phyloP scores from a whole-genome alignment of 768 basidiomycete genomes.

The Tricholoma terreum region DNA sequence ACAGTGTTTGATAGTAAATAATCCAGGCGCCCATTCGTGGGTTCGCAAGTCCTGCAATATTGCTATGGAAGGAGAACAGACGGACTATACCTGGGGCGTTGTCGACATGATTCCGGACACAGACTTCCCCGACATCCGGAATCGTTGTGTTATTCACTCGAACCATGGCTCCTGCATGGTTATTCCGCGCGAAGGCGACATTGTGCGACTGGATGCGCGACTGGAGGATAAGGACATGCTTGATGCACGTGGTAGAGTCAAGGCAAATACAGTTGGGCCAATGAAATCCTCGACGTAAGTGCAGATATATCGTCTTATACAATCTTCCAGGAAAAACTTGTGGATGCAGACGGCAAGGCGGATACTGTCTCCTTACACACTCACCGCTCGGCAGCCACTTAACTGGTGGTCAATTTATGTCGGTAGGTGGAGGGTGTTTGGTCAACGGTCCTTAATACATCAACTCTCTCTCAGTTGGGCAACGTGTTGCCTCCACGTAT shows the following conservation, averaged over 20 bases:
- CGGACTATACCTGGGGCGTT: conserved; percentile 82
- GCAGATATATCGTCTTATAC: not conserved
- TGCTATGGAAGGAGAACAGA: conserved; percentile 74
- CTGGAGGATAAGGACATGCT: conserved; percentile 47
- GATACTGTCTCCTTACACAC: conserved; percentile 53
- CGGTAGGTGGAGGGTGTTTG: conserved; percentile 42
- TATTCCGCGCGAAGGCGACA: conserved; percentile 69
- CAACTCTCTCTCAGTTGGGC: conserved; percentile 49
- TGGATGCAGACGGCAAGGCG: conserved; percentile 47
- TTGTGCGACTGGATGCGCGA: conserved; percentile 70
- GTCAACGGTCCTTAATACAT: not conserved
- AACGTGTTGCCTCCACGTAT: conserved; percentile 66
- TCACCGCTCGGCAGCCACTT: conserved; percentile 44
- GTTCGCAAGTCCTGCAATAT: conserved; percentile 67
- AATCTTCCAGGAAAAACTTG: not conserved
- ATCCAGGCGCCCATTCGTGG: conserved; percentile 77
- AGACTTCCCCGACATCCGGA: conserved; percentile 75
- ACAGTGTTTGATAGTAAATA: not conserved
- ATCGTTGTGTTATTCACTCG: conserved; percentile 64
- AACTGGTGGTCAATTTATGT: conserved; percentile 73
- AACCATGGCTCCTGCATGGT: conserved; percentile 66
- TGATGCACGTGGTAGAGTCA: conserved; percentile 47
- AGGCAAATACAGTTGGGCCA: conserved; percentile 49
- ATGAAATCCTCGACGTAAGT: conserved; percentile 51
- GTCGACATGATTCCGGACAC: conserved; percentile 70